Evolutionary conservation across 768 basidiomycete genomes (phyloP).

Genomic region (Neoboletus magnificus): DNA sequence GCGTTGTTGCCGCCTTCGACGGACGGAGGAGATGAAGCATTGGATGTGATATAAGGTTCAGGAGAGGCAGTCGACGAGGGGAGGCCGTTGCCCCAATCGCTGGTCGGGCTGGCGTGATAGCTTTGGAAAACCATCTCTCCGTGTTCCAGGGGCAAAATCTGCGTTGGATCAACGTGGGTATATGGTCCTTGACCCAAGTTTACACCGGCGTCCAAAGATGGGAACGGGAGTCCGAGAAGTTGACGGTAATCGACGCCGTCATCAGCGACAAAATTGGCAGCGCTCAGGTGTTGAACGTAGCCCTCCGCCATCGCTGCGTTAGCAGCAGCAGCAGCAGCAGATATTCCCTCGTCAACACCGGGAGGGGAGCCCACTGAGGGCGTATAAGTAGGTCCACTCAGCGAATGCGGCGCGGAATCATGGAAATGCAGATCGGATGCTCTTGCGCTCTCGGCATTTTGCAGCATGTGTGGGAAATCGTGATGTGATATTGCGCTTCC

Average conservation of each 20-base stretch:
- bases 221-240: slow-evolving; percentile 66
- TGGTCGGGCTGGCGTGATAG: slow-evolving; percentile 75
- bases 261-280: slow-evolving; percentile 51
- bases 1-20: slow-evolving; percentile 43
- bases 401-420: slow-evolving; percentile 30
- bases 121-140: slow-evolving; percentile 41
- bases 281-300: slow-evolving; percentile 59
- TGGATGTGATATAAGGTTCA: slow-evolving; percentile 66
- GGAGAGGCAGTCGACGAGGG: slow-evolving; percentile 74
- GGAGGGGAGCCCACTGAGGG: slow-evolving; percentile 32
- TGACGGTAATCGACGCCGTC: slow-evolving; percentile 59
- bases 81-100: slow-evolving; percentile 75
- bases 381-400: slow-evolving; percentile 34
- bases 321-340: slow-evolving; percentile 61
- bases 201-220: slow-evolving; percentile 45
- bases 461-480: slow-evolving; percentile 34
- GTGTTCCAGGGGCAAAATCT: slow-evolving; percentile 59
- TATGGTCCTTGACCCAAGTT: slow-evolving; percentile 47
- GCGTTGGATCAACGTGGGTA: slow-evolving; percentile 91
- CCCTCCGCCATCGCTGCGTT: slow-evolving; percentile 70
- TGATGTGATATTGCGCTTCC: slow-evolving; percentile 35
- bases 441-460: slow-evolving; percentile 26
- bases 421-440: slow-evolving; percentile 31
- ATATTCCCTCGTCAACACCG: slow-evolving; percentile 48
- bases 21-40: slow-evolving; percentile 72